Conservation (phyloP, 257 asterid genomes). For the Hygrophila difformis region DNA sequence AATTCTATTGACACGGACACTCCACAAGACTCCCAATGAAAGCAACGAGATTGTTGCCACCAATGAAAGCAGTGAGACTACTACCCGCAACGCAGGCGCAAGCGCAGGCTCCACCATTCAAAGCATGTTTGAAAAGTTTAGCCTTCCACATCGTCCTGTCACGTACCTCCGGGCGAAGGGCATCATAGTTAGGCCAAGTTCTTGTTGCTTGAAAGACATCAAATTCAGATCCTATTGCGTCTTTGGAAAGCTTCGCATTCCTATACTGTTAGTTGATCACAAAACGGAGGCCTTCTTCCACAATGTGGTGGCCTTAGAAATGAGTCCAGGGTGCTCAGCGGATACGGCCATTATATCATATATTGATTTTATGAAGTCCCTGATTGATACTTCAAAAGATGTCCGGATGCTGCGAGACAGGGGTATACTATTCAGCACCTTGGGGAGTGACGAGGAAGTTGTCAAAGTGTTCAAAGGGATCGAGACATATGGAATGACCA, state of each 20-base stretch:
- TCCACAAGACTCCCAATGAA: too few species aligned
- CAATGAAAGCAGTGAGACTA: too few species aligned
- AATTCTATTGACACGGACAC: not conserved
- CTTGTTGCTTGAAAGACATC: too few species aligned
- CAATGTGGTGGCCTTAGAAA: conserved; percentile 28
- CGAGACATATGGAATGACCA: conserved; percentile 18
- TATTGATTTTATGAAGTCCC: conserved; percentile 21
- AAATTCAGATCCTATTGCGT: too few species aligned
- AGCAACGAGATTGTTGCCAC: too few species aligned
- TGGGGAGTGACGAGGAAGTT: conserved; percentile 23
- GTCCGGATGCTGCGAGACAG: conserved; percentile 24
- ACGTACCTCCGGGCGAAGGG: conserved; percentile 15
- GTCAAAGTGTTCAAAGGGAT: conserved; percentile 19
- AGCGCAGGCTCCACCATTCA: too few species aligned
- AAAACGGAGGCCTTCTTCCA: not conserved
- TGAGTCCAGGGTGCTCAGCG: conserved; percentile 8
- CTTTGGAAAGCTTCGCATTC: conserved; percentile 4
- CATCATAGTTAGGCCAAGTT: conserved; percentile 1
- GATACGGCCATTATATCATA: conserved; percentile 21
- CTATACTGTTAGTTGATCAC: not conserved
- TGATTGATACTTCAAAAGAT: conserved; percentile 20
- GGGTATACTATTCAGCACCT: conserved; percentile 17
- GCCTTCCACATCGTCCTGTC: not conserved
- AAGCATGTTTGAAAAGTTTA: too few species aligned
- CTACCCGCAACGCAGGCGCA: too few species aligned